Conservation (phyloP, 108 stramenopile species). For the Bacterosira constricta region DNA sequence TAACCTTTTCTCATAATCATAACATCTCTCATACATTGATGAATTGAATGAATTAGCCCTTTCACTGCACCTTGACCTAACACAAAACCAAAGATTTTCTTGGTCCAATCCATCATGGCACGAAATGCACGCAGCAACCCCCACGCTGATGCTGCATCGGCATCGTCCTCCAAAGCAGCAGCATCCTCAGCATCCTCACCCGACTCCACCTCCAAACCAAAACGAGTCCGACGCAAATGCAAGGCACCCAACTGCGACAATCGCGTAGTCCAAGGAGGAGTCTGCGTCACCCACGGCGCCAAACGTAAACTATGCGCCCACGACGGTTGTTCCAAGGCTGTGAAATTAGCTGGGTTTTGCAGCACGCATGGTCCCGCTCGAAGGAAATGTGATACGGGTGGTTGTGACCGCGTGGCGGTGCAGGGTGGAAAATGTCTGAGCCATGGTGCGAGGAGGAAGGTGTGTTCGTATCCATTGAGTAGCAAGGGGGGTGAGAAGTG, state of each 20-base stretch:
- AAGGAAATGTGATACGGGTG: slow-evolving; percentile 20
- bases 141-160: background rate
- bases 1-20: background rate
- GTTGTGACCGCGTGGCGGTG: slow-evolving; percentile 38
- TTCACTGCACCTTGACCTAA: too few relatives aligned
- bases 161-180: background rate
- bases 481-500: background rate
- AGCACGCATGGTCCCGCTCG: slow-evolving; percentile 42
- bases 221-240: slow-evolving; percentile 43
- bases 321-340: slow-evolving; percentile 41
- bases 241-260: slow-evolving; percentile 33
- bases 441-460: slow-evolving; percentile 38
- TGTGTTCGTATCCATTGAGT: slow-evolving; percentile 24
- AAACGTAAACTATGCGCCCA: slow-evolving; percentile 39
- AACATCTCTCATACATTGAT: too few relatives aligned
- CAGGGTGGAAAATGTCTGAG: slow-evolving; percentile 46
- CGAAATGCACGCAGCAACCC: background rate
- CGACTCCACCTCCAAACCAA: slow-evolving; percentile 14
- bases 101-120: background rate
- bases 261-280: slow-evolving; percentile 53
- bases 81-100: background rate
- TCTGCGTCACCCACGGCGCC: slow-evolving; percentile 58
- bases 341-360: slow-evolving; percentile 45
- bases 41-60: too few relatives aligned
- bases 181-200: background rate